Evolutionary conservation across 129 eudicot genomes (phyloP), one percentile per base, ranked within the genome.

Genomic region (Pseudognaphalium luteoalbum): DNA sequence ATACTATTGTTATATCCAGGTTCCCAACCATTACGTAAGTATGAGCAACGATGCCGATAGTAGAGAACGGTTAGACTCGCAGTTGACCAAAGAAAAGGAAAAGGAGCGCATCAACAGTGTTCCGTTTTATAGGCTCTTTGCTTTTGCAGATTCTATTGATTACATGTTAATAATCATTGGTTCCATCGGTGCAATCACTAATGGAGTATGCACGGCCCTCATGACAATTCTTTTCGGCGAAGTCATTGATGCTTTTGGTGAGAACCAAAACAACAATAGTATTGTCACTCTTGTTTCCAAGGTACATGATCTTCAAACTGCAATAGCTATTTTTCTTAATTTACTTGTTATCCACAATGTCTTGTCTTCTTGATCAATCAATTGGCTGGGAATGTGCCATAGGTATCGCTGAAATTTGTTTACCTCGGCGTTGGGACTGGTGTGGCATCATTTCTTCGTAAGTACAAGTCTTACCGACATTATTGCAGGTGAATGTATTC

Each of bases 81-180:
- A 10, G 7, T 39, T 39, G 44, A 39, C 44, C 44, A 57, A 69
- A 3, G 32, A 32, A 25, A 74, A 70, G 65, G 74, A 56, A 56
- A 66, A 74, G 39, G 75, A 82, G 71, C 65, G 61, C 59, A 64
- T 69, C 1, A 44, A 84, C 6, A 52, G 79, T 5, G 87, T 89
- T 39, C 92, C 96, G 4, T 92, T 92, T 72, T 77, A 87, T 82
- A 90, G 83, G 86, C 92, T 92, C 9, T 92, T 92, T 70, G 41
- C 86, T 30, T 92, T 90, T 80, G 90, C 96, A 1, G 96, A 92
- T 83, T 80, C 88, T 22, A 70, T 39, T 9, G 98, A 92, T 81
- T 78, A 80, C 75, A 15, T 86, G 20, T 67, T 92, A 80, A 92
- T 92, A 96, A 83, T 83, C 67, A 75, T 73, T 21, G 96, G 98